phyloP scores from a whole-genome alignment of 148 eudicot genomes.

The Rhododendron ovatum region DNA sequence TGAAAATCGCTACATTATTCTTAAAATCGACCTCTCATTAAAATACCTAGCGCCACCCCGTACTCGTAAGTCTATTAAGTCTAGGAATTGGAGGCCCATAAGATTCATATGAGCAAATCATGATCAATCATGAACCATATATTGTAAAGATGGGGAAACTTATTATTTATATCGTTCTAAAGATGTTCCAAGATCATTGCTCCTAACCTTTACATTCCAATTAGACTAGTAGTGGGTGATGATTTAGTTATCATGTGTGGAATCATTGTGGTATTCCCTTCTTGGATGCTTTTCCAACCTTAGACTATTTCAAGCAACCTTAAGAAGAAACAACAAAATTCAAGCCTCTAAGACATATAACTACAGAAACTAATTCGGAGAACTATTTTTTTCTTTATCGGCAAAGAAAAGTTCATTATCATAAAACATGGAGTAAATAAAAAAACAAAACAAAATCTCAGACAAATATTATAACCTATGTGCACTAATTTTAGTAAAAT shows the following conservation, averaged over 20 bases:
- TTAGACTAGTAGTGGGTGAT: background rate
- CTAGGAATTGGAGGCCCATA: background rate
- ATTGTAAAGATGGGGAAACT: background rate
- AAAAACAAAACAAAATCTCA: too few relatives aligned
- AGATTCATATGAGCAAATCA: background rate
- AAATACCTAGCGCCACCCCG: background rate
- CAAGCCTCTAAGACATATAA: background rate
- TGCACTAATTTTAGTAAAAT: too few relatives aligned
- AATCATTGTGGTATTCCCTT: slow-evolving; percentile 4
- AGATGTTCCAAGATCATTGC: background rate
- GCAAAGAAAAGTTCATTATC: too few relatives aligned
- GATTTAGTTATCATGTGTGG: background rate
- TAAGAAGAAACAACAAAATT: background rate
- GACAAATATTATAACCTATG: too few relatives aligned
- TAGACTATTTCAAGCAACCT: background rate
- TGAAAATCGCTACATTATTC: background rate
- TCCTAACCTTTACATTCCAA: background rate
- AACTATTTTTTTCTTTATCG: too few relatives aligned
- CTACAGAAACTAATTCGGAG: background rate
- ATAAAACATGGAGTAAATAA: too few relatives aligned
- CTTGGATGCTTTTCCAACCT: slow-evolving; percentile 11
- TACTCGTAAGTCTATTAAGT: background rate
- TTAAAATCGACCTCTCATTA: background rate
- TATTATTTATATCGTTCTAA: background rate
- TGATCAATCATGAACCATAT: background rate